A percentile compares a stretch with the other conserved stretches of the same genome.
Evolutionary conservation across 176 grass and related monocot species (phyloP).

Genomic region (Elymus sibiricus): DNA sequence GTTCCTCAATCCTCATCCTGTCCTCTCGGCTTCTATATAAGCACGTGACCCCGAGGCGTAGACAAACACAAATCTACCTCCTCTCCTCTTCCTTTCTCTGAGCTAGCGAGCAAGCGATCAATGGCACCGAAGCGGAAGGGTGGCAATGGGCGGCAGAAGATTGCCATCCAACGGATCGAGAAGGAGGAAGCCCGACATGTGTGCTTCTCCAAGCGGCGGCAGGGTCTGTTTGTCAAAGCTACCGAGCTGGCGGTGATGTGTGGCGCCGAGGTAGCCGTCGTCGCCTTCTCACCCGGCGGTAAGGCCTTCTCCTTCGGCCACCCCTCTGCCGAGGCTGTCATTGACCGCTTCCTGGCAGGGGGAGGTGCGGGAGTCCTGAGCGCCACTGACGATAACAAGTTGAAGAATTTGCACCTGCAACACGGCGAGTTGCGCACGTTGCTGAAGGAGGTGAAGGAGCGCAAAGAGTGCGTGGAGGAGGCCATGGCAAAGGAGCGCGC

Average conservation of each 20-base stretch:
- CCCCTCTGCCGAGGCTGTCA: too few relatives aligned
- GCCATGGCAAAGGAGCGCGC: neutral
- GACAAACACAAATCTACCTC: too few relatives aligned
- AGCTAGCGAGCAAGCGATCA: too few relatives aligned
- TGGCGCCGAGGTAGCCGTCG: constrained; percentile 28
- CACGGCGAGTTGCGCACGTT: constrained; percentile 18
- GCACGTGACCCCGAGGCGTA: too few relatives aligned
- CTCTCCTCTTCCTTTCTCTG: neutral
- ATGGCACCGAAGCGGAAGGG: neutral
- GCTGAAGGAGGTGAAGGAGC: constrained; percentile 4
- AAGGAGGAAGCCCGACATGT: neutral
- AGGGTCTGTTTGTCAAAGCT: constrained; percentile 38
- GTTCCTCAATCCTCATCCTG: too few relatives aligned
- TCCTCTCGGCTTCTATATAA: too few relatives aligned
- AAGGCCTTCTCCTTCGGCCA: too few relatives aligned
- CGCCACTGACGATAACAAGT: neutral
- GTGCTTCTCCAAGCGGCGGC: too few relatives aligned
- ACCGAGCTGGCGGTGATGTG: constrained; percentile 46
- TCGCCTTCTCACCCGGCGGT: constrained; percentile 24
- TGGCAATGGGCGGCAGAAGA: constrained; percentile 35
- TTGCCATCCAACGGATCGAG: constrained; percentile 20
- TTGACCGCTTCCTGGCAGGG: neutral
- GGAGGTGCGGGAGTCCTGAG: neutral
- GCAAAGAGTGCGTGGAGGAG: constrained; percentile 13
- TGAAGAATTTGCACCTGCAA: constrained; percentile 17